Evolutionary conservation across 1,139 yeast species (phyloP).

Genomic region (Candida tetrigidarum): DNA sequence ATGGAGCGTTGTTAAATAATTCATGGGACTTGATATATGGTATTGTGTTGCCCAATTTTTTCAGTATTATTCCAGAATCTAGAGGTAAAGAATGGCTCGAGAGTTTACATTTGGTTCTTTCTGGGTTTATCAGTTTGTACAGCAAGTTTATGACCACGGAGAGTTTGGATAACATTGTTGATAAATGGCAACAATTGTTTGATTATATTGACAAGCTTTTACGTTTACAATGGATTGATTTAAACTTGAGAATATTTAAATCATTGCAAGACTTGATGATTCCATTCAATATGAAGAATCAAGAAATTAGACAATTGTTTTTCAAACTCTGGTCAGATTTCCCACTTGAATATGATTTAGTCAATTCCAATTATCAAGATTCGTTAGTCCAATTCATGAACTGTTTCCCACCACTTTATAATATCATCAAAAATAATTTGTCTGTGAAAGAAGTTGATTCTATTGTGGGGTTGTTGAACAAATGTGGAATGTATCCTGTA

Average conservation of each 20-base stretch:
- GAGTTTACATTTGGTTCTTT: slow-evolving; percentile 58
- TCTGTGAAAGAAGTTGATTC: slow-evolving; percentile 39
- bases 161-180: slow-evolving; percentile 20
- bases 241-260: slow-evolving; percentile 56
- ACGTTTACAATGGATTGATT: slow-evolving; percentile 44
- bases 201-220: slow-evolving; percentile 47
- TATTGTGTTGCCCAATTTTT: slow-evolving; percentile 46
- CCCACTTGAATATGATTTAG: slow-evolving; percentile 61
- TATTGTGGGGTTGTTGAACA: slow-evolving; percentile 53
- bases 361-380: slow-evolving; percentile 57
- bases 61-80: slow-evolving; percentile 19
- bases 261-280: slow-evolving; percentile 52
- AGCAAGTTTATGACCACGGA: slow-evolving; percentile 42
- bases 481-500: slow-evolving; percentile 70
- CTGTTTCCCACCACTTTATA: slow-evolving; percentile 52
- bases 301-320: slow-evolving; percentile 41
- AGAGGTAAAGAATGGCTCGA: slow-evolving; percentile 52
- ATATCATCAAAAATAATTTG: slow-evolving; percentile 32
- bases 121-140: slow-evolving; percentile 61
- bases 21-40: slow-evolving; percentile 60
- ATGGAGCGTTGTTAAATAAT: slow-evolving; percentile 56
- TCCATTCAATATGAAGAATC: slow-evolving; percentile 23
- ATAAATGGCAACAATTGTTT: slow-evolving; percentile 56
- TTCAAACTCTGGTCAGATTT: slow-evolving; percentile 70
- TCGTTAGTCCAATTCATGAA: slow-evolving; percentile 54